phyloP scores from a whole-genome alignment of 1,284 basidiomycete species.

The Cryptococcus maquisensis region DNA sequence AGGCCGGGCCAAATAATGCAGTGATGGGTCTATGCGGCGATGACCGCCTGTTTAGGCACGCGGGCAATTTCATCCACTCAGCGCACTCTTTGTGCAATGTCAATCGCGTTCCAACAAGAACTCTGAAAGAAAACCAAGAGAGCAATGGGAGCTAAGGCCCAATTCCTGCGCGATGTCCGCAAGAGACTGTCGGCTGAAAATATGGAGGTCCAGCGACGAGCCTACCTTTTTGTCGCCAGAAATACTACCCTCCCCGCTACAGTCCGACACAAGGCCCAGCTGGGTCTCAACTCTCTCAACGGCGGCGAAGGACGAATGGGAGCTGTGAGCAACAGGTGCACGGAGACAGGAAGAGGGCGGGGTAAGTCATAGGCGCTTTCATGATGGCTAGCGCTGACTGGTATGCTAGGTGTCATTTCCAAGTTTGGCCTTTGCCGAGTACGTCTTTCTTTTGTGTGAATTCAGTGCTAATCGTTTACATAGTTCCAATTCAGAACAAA shows the following conservation, averaged over 20 bases:
- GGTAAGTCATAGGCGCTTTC: constrained; percentile 44
- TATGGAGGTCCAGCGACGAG: constrained; percentile 74
- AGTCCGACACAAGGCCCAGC: constrained; percentile 90
- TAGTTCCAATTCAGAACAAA: constrained; percentile 87
- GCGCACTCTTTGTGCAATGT: no score
- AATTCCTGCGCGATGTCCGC: constrained; percentile 41
- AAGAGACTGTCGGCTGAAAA: constrained; percentile 51
- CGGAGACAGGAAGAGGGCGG: constrained; percentile 74
- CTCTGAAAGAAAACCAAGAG: no score
- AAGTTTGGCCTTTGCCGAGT: constrained; percentile 87
- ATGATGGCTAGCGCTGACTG: constrained; percentile 2
- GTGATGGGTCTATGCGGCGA: not conserved
- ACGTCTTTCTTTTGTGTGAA: constrained; percentile 40
- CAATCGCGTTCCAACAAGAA: no score
- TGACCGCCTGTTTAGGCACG: not conserved
- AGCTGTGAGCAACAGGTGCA: constrained; percentile 82
- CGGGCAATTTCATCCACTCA: not conserved
- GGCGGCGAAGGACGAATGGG: constrained; percentile 70
- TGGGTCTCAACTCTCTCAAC: constrained; percentile 84
- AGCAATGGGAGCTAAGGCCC: constrained; percentile 18
- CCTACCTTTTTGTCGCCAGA: constrained; percentile 83
- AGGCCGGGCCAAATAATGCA: not conserved
- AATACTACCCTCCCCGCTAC: constrained; percentile 78
- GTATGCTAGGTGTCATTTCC: constrained; percentile 60
- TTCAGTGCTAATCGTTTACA: constrained; percentile 7